phyloP scores from a whole-genome alignment of 148 eudicot genomes.

The Spergularia marina region DNA sequence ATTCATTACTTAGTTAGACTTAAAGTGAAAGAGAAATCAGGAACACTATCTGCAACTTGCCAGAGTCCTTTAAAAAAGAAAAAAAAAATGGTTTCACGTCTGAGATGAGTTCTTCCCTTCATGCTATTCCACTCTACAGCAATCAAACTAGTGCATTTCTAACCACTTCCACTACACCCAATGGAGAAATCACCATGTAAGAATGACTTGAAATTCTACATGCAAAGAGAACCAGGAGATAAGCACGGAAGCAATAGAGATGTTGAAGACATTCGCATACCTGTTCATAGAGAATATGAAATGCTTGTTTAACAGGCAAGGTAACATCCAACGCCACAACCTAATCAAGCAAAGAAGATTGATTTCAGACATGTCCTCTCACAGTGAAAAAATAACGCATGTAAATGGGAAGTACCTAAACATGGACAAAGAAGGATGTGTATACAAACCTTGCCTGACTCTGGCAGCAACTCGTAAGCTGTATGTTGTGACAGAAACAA shows the following conservation, averaged over 20 bases:
- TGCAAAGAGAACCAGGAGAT: not conserved
- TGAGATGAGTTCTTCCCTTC: not conserved
- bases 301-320: constrained; percentile 95
- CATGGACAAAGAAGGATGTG: not conserved
- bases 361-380: constrained; percentile 10
- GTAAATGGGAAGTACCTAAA: not conserved
- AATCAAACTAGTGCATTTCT: not conserved
- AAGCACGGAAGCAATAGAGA: not conserved
- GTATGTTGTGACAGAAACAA: constrained; percentile 70
- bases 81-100: not conserved
- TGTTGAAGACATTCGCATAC: constrained; percentile 31
- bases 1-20: not conserved
- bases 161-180: not conserved
- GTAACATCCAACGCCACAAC: constrained; percentile 79
- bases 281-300: constrained; percentile 94
- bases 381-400: not conserved
- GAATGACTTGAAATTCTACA: not conserved
- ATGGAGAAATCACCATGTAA: not conserved
- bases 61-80: not conserved
- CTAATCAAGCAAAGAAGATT: constrained; percentile 34
- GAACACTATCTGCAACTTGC: not conserved
- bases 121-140: not conserved
- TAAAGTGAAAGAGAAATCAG: not conserved
- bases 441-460: constrained; percentile 82
- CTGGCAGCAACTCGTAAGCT: constrained; percentile 91